These are phyloP conservation scores for Neonectria coccinea DNA, from an alignment of 2,329 filamentous ascomycete genomes.

Conservation along the genomic window DNA sequence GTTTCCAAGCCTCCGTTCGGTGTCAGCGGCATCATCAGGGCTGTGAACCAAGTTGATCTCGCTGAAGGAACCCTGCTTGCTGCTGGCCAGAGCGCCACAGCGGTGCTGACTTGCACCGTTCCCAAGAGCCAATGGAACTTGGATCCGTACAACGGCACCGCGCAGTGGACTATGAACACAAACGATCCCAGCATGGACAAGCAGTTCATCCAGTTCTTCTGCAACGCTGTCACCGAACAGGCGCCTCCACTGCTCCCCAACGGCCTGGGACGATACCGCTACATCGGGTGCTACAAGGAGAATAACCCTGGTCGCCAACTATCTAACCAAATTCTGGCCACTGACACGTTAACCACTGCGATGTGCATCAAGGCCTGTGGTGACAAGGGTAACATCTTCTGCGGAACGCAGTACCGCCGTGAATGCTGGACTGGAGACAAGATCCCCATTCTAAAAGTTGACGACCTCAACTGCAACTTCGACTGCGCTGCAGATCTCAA, in stretches of 20 bases:
- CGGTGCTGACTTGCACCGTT: constrained; percentile 65
- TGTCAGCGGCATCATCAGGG: constrained; percentile 63
- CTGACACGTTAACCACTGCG: constrained; percentile 56
- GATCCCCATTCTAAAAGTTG: constrained; percentile 58
- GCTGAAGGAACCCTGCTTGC: constrained; percentile 65
- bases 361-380: constrained; percentile 60
- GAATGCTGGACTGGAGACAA: constrained; percentile 68
- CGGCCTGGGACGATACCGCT: constrained; percentile 62
- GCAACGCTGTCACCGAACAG: constrained; percentile 64
- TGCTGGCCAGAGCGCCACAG: constrained; percentile 63
- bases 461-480: constrained; percentile 63
- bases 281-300: constrained; percentile 67
- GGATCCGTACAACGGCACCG: constrained; percentile 60
- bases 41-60: constrained; percentile 67
- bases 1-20: constrained; percentile 72
- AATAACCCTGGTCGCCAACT: constrained; percentile 67
- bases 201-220: constrained; percentile 63
- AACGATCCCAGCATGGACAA: constrained; percentile 66
- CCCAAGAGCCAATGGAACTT: constrained; percentile 69
- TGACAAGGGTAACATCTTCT: constrained; percentile 53
- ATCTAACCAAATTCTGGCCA: constrained; percentile 54
- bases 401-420: constrained; percentile 61
- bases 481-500: constrained; percentile 61
- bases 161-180: constrained; percentile 68
- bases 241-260: constrained; percentile 59